Base-by-base conservation (phyloP, 129 eudicot genomes). In the Dittrichia graveolens region DNA sequence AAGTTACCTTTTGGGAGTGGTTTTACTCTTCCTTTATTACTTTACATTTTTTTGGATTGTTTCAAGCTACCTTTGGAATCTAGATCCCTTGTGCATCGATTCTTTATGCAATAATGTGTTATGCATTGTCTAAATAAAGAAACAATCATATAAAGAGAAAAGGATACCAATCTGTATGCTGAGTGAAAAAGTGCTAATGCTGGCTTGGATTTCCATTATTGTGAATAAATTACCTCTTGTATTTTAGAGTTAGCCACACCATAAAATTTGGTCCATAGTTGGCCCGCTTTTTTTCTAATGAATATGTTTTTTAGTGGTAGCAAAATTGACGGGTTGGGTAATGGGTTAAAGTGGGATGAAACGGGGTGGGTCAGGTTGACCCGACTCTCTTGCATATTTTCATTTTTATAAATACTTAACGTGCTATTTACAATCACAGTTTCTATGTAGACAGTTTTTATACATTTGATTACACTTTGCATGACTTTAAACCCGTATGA, bases 201-300 rank as follows among this genome's bases (percentile, higher is more conserved):
- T 68, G 58, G 15, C 48, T 68, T 68, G 73, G 73, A 35, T 50
- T 61, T 68, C 61, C 73, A 50, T 8, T 50, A 49, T 49, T 10
- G 48, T 49, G 46, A 68, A 68, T 68, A 50, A 3, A 49, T 50
- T n/a, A 47, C 44, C 5, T 49, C 47, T 37, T n/a, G 2, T 48
- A 67, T n/a, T 24, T 48, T 7, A 24, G 6, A 47, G 15, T 60
- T 60, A 60, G 42, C 37, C 16, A 48, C 45, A 34, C 8, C 5
- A 65, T 8, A 8, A 45, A 44, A 43, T 44, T 18, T 24, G 55
- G 71, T 65, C 54, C 11, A 59, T 67, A 67, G 5, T 24, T 24
- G 31, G 31, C 31, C 31, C 31, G 31, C 31, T 24, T 24, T 24
- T 24, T 24, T 24, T 24, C 31, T 24, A 24, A 24, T 24, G 31